Evolutionary conservation across 306 rosid genomes (phyloP), one percentile per base, ranked within the genome.

Genomic region (Castanea sativa): DNA sequence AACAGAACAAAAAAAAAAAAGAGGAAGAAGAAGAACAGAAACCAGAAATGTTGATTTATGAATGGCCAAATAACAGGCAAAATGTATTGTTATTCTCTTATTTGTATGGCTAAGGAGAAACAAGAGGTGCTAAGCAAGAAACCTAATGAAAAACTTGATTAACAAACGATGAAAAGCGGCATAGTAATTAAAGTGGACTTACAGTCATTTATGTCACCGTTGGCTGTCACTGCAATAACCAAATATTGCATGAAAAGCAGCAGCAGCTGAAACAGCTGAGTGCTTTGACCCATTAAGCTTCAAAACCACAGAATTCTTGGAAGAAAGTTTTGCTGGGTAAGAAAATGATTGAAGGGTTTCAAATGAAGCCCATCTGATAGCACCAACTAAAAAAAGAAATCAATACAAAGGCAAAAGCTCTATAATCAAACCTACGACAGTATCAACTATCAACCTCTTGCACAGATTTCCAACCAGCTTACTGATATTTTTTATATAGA

Each of bases 251-350:
- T 51, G 56, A 41, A 67, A 56, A 64, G 71, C 32, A 73, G 71
- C 32, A 73, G 70, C 35, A 73, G 72, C 71, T 77, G 67, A 73
- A 82, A 7, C 55, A 67, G 29, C 65, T 6, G 53, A 8, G 4
- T 51, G 14, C 76, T 72, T 35, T 73, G 82, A 64, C 43, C 79
- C 85, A 82, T 82, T 23, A 33, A 5, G 23, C 64, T 55, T 79
- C 49, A 67, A 64, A 23, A 38, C 19, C 15, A 11, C 38, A 53
- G 69, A 63, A n/a, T 15, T 73, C 13, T 15, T 27, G 52, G 29
- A 14, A 38, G 29, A 38, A 19, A 18, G 52, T 51, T 18, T 9
- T 33, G 53, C 27, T 49, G 0, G 5, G 41, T 2, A 14, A 55
- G 30, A 27, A 18, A 53, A 72, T 23, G 52, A 13, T 49, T 49